Evolutionary conservation across 306 rosid genomes (phyloP), one percentile per base, ranked within the genome.

Genomic region (Lablab purpureus): DNA sequence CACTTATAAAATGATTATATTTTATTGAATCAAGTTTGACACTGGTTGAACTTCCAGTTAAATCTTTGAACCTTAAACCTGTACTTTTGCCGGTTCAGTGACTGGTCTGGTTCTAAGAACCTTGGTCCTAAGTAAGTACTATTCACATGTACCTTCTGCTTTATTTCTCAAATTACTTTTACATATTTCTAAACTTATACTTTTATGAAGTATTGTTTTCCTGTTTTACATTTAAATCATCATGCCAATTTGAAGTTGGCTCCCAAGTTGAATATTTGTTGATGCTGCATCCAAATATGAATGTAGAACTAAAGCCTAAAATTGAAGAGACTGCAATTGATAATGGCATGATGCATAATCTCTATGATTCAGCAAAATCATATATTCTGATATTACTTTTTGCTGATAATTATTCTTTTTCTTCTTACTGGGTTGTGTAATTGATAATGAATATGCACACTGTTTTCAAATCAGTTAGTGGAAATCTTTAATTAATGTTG

Each of bases 381-480:
- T 9, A 18, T 66, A 2, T 28, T 71, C 67, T 72, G 47, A 56
- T 56, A 21, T 72, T 34, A 72, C 18, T 28, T 51, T 49, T 36
- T 60, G 21, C 27, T 60, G 32, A 46, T 19, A 62, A 49, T 64
- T 55, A 27, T 37, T 76, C 18, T 55, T 76, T 55, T 55, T 6
- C 17, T 46, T 56, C 15, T 62, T 64, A 14, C 37, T 34, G 59
- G 15, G 13, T 64, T 65, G 41, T 64, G 80, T 71, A 25, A 45
- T 41, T 71, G 51, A 47, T 65, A 40, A 60, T 30, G 63, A 47
- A 1, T 34, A 34, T 34, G 8, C 9, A 34, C 40, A 34, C 6
- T 34, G 8, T 67, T 77, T 43, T 74, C 28, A 22, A 72, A 67
- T 66, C 50, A 28, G 46, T 46, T 79, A 46, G 71, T 70, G 10